Evolutionary conservation across 169 alveolate genomes (phyloP), one percentile per base, ranked within the genome.

Genomic region (Miamiensis avidus): DNA sequence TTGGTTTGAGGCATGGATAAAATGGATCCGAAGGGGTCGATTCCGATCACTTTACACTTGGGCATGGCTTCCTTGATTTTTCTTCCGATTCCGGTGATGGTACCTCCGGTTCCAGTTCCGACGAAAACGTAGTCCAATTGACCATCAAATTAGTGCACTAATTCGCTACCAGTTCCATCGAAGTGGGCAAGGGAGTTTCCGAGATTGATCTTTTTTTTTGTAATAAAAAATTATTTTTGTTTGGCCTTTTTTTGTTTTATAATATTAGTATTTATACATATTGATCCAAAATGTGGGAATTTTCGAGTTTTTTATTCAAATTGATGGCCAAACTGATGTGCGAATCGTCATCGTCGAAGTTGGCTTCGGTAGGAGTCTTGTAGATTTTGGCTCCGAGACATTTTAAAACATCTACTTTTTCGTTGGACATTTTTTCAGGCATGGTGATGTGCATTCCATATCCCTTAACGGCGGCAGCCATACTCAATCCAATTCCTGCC

Each of bases 81-180:
- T 92, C 95, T 94, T 34, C 97, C 97, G 29, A 95, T 89, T 20
- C 99, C 99, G 6, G 99, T 92, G 65, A 97, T 84, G 31, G 98
- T 97, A 29, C 99, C 99, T 32, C 99, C 99, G 27, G 99, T 98
- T 29, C 99, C 99, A 49, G 97, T 89, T 20, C 96, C 88, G 25
- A 95, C 91, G 49, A 97, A 91, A 86, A 96, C 94, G 87, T 91
- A 89, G 87, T 97, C 99, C 16, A 98, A 79, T 91, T 96, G 92
- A 34, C 96, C 97, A 49, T 92, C 98, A 85, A 96, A 88, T 87
- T 95, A 95, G 84, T 95, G 94, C 34, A 89, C 91, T 84, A 98
- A 93, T 89, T 98, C 99, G 86, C 95, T 96, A 29, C 96, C 99
- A 27, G 99, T 98, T 34, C 95, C 97, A 74, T 95, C 98, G 82